Conservation (phyloP, 2,329 filamentous ascomycete species). For the Plectosphaerella plurivora region DNA sequence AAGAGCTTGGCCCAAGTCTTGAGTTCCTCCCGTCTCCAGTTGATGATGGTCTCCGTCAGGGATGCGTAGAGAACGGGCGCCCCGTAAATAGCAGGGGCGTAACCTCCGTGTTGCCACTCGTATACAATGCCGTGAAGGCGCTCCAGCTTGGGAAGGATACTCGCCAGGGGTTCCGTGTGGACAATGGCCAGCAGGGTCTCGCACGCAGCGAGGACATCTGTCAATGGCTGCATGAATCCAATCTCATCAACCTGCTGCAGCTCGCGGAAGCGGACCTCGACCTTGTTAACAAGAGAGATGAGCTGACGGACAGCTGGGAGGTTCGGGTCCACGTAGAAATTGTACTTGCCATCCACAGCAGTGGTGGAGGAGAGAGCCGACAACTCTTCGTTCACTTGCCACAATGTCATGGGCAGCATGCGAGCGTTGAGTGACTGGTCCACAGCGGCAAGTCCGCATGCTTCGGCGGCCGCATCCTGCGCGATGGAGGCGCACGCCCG, state of each 20-base stretch:
- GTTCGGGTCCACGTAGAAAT: slow-evolving; percentile 86
- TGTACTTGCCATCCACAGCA: slow-evolving; percentile 52
- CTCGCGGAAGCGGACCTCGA: slow-evolving; percentile 67
- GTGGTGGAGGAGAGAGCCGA: slow-evolving; percentile 29
- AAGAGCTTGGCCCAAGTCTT: slow-evolving; percentile 89
- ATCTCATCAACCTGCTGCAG: slow-evolving; percentile 65
- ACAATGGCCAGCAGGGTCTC: slow-evolving; percentile 70
- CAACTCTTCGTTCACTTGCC: slow-evolving; percentile 61
- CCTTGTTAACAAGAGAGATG: slow-evolving; percentile 62
- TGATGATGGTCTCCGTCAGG: slow-evolving; percentile 75
- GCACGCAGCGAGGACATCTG: slow-evolving; percentile 72
- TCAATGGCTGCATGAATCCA: slow-evolving; percentile 68
- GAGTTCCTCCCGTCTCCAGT: slow-evolving; percentile 87
- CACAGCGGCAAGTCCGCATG: slow-evolving; percentile 13
- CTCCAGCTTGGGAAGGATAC: slow-evolving; percentile 80
- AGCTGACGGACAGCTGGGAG: slow-evolving; percentile 70
- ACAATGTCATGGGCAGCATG: slow-evolving; percentile 62
- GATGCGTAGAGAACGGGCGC: slow-evolving; percentile 68
- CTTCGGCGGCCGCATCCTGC: slow-evolving; percentile 26
- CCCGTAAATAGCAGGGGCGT: slow-evolving; percentile 76
- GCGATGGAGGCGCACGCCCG: slow-evolving; percentile 39
- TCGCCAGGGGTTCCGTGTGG: slow-evolving; percentile 80
- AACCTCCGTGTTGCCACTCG: slow-evolving; percentile 85
- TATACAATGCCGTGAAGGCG: slow-evolving; percentile 81
- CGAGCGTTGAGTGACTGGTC: slow-evolving; percentile 39